phyloP scores from a whole-genome alignment of 2,329 filamentous ascomycete genomes.

The Aspergillus ustus region DNA sequence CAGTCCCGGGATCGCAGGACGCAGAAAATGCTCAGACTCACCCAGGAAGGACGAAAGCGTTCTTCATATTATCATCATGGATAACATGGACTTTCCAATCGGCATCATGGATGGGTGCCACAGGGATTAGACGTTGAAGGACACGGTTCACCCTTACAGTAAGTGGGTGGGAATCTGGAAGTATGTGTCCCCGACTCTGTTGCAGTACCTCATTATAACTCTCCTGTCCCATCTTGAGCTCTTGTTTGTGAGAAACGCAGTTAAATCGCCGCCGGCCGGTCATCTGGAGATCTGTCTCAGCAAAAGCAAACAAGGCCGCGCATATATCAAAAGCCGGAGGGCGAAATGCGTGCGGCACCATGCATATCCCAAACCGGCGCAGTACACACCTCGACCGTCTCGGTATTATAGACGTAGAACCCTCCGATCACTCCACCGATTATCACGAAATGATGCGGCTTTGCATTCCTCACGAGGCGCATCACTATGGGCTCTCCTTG shows the following conservation, averaged over 20 bases:
- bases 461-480: conserved; percentile 26
- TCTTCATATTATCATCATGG: conserved; percentile 51
- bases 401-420: conserved; percentile 61
- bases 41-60: conserved; percentile 68
- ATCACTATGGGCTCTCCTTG: conserved; percentile 20
- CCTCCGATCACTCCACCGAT: conserved; percentile 49
- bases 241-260: conserved; percentile 52
- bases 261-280: conserved; percentile 65
- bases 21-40: conserved; percentile 27
- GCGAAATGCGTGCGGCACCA: background rate
- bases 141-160: conserved; percentile 57
- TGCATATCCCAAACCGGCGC: background rate
- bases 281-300: conserved; percentile 36
- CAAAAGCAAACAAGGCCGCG: too few relatives aligned
- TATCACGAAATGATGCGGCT: conserved; percentile 36
- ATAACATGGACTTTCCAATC: conserved; percentile 66
- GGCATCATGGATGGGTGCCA: conserved; percentile 49
- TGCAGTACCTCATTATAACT: conserved; percentile 55
- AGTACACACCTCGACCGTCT: conserved; percentile 56
- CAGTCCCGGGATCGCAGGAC: background rate
- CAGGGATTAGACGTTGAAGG: conserved; percentile 58
- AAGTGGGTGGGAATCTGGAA: conserved; percentile 56
- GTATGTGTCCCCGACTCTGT: conserved; percentile 51
- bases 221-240: conserved; percentile 49
- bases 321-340: background rate